Base-by-base conservation (phyloP, 306 rosid species). In the Trichosanthes truncata region DNA sequence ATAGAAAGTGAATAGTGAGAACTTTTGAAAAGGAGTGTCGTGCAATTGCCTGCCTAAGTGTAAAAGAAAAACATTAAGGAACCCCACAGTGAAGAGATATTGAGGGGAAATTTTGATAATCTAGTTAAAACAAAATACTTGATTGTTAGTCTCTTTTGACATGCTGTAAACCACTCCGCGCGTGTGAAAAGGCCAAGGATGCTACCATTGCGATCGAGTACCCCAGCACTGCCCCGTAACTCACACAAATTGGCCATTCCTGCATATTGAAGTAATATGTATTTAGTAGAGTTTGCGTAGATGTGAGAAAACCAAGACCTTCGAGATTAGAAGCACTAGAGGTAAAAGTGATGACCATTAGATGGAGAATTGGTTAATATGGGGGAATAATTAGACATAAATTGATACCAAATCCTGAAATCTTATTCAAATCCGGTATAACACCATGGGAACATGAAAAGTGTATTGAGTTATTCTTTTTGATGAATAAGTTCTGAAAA, bases 181-280 rank as follows among this genome's bases (percentile, higher is more conserved):
- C 81, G 25, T 84, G 79, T 67, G 84, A 80, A 81, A 85, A 80
- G 56, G 79, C 88, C 35, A 87, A 81, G 18, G 97, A 91, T 36
- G 85, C 91, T 79, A 86, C 85, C 81, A 86, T 76, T 52, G 82
- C 91, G 52, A 87, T 81, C 55, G 85, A 78, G 82, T 92, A 92
- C 56, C 98, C 97, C 4, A 81, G 79, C 31, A 91, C 59, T 25
- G 91, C 84, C 87, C 98, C 97, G 73, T 86, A 92, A 83, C 92
- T 92, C 81, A 92, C 96, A 86, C 90, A 89, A 81, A 91, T 87
- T 52, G 97, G 98, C 96, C 98, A 95, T 77, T 95, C 98, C 98
- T 94, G 81, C 85, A 81, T 17, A 72, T 65, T 29, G 78, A 51
- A 13, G 48, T 52, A 79, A 63, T 25, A 74, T 59, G 45, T 35